Percentiles rank a stretch among this genome's conserved stretches.
Conservation (phyloP, 2,329 filamentous ascomycete species). For the Penicillium sp. region DNA sequence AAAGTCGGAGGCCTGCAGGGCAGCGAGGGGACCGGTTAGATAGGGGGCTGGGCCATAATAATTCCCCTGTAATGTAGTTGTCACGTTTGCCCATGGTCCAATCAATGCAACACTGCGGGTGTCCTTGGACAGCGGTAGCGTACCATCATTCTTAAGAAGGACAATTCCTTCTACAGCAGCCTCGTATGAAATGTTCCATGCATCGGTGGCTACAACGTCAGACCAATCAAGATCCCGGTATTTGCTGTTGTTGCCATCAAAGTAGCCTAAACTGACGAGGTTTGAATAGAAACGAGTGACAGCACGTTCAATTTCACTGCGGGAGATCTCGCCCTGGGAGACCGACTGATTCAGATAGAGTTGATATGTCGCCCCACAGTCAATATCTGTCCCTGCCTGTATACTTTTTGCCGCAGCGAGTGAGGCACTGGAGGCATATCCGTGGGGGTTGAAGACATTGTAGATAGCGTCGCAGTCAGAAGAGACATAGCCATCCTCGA, state of each 20-base stretch:
- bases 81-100: constrained; percentile 59
- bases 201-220: constrained; percentile 55
- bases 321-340: constrained; percentile 45
- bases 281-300: constrained; percentile 51
- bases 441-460: constrained; percentile 58
- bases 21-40: constrained; percentile 53
- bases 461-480: constrained; percentile 64
- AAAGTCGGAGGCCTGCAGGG: constrained; percentile 49
- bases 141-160: constrained; percentile 54
- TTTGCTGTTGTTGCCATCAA: constrained; percentile 44
- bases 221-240: constrained; percentile 55
- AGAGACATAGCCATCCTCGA: constrained; percentile 59
- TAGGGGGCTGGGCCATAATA: constrained; percentile 59
- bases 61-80: constrained; percentile 58
- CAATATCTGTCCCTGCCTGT: constrained; percentile 53
- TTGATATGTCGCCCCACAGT: constrained; percentile 53
- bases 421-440: constrained; percentile 45
- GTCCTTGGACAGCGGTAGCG: constrained; percentile 45
- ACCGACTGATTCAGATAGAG: constrained; percentile 46
- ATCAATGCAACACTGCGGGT: constrained; percentile 52
- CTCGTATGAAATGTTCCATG: constrained; percentile 55
- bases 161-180: constrained; percentile 50
- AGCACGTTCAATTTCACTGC: constrained; percentile 47
- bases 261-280: constrained; percentile 53
- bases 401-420: constrained; percentile 50